phyloP scores from a whole-genome alignment of 257 asterid species.

The Nicotiana knightiana region DNA sequence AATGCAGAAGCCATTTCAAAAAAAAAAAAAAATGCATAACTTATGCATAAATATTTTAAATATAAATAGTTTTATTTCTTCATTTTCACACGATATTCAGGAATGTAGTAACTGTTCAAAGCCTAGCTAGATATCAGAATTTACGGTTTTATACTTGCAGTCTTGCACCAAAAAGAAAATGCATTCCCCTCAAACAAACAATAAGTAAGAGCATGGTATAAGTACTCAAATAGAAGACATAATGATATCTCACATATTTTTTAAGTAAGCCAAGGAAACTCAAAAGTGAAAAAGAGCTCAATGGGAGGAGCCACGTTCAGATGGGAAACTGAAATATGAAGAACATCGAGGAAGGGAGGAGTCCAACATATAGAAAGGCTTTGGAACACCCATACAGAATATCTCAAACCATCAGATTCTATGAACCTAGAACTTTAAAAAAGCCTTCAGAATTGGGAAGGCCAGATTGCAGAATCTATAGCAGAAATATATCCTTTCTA shows the following conservation, averaged over 20 bases:
- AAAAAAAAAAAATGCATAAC: too few species aligned
- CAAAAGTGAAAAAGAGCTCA: background rate
- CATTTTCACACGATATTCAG: background rate
- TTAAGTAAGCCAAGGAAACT: background rate
- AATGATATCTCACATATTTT: background rate
- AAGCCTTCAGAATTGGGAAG: background rate
- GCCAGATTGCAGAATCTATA: background rate
- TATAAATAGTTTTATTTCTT: background rate
- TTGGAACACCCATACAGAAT: background rate
- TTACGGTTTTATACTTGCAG: background rate
- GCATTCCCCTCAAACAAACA: background rate
- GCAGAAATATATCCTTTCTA: background rate
- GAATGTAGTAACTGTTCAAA: background rate
- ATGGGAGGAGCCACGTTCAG: background rate
- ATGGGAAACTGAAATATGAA: background rate
- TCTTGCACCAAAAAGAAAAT: background rate
- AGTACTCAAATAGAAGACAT: background rate
- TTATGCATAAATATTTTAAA: background rate
- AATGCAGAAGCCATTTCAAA: too few species aligned
- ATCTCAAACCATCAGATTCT: background rate
- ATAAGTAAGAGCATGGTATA: background rate
- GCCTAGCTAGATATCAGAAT: background rate
- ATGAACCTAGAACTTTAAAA: background rate
- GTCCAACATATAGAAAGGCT: background rate
- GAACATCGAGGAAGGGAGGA: background rate